phyloP scores from a whole-genome alignment of 179 eudicot genomes.

The Silene vulgaris region DNA sequence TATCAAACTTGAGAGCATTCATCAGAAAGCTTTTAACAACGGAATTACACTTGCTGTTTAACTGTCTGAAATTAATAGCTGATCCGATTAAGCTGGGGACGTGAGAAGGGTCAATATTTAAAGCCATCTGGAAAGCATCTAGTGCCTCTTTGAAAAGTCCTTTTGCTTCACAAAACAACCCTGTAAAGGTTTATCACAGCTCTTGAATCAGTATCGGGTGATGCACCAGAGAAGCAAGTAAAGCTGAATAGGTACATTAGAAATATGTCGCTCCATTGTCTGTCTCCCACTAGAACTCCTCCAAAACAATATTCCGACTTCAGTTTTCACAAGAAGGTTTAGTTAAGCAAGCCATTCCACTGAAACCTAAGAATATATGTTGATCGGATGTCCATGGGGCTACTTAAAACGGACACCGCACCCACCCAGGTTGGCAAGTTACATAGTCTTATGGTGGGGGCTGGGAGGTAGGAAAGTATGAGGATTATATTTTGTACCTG shows the following conservation, averaged over 20 bases:
- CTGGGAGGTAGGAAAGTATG: no score
- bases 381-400: no score
- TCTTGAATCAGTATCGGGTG: background rate
- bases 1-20: conserved; percentile 60
- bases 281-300: background rate
- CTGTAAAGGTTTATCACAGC: conserved; percentile 36
- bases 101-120: conserved; percentile 56
- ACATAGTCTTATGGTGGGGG: no score
- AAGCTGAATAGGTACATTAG: background rate
- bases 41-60: conserved; percentile 32
- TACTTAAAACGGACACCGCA: no score
- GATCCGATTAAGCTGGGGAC: conserved; percentile 68
- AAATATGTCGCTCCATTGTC: background rate
- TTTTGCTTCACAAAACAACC: conserved; percentile 60
- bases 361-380: no score
- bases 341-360: background rate
- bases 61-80: conserved; percentile 47
- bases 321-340: background rate
- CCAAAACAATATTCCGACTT: background rate
- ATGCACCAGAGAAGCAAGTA: background rate
- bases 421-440: no score
- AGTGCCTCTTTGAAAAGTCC: conserved; percentile 59
- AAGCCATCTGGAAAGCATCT: conserved; percentile 45
- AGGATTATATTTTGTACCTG: no score
- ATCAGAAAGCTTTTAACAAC: conserved; percentile 54